Base-by-base conservation (phyloP, 495 filamentous ascomycete genomes). In the Annulohypoxylon maeteangense region DNA sequence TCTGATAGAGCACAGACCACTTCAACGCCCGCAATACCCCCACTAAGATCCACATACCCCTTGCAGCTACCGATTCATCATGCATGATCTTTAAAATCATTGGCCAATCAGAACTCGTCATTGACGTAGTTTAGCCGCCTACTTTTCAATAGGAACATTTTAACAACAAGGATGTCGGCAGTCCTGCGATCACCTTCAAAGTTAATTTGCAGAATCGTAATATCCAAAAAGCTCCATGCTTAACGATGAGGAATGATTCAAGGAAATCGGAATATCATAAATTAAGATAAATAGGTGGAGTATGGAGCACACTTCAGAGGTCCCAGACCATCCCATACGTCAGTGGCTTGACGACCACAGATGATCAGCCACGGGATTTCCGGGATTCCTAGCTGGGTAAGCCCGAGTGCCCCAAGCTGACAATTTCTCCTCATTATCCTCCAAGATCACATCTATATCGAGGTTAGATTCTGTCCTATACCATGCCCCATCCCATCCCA, bases 81-180 rank as follows among this genome's bases (percentile, higher is more conserved):
- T 57, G 54, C 54, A 57, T 57, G 54, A 38, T 36, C 20, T 55
- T 11, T 42, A 23, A 20, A 42, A n/a, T 32, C 34, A 14, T 27
- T 25, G 20, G 20, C 54, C 54, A 57, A 57, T 57, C 12, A 40
- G 31, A 38, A n/a, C 7, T 11, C 1, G 7, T 20, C 18, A 27
- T 57, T 11, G 32, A 8, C 20, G 16, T 32, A 25, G 34, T 29
- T 57, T 57, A 57, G 34, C 54, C 54, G 54, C 54, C 54, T 32
- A 22, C 14, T 57, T 36, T 57, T 23, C 20, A 11, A 36, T 57
- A 23, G 27, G 34, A 57, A n/a, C 54, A 38, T 5, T 40, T 23
- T 25, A 7, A 57, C 23, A 14, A 57, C 54, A 38, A 31, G 54
- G 54, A 18, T 57, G 12, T 18, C 50, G 50, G 50, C 29, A 29